Conservation (phyloP, 768 basidiomycete genomes). For the Tephrocybe sp. region DNA sequence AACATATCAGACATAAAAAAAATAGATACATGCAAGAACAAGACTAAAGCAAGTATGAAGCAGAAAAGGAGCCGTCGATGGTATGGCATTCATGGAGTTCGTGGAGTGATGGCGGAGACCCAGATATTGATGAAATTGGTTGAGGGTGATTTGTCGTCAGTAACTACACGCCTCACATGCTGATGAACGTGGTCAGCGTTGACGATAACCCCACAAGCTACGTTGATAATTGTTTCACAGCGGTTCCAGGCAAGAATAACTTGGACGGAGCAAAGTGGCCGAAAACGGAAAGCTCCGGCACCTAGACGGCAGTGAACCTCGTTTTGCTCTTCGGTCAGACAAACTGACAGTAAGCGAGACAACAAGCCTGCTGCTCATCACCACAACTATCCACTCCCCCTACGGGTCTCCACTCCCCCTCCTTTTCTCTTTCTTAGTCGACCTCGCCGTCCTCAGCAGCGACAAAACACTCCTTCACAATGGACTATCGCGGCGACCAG, state of each 20-base stretch:
- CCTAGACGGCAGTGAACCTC: slow-evolving; percentile 8
- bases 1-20: too few relatives aligned
- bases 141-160: too few relatives aligned
- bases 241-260: slow-evolving; percentile 6
- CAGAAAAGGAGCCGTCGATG: too few relatives aligned
- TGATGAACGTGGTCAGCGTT: background rate
- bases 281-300: slow-evolving; percentile 16
- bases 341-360: slow-evolving; percentile 13
- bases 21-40: too few relatives aligned
- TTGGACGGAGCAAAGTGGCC: slow-evolving; percentile 13
- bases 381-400: background rate
- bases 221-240: background rate
- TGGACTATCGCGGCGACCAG: slow-evolving; percentile 46
- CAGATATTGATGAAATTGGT: too few relatives aligned
- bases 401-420: background rate
- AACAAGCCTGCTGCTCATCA: slow-evolving; percentile 7
- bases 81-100: too few relatives aligned
- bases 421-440: background rate
- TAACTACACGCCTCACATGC: background rate
- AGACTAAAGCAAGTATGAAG: too few relatives aligned
- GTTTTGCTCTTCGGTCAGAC: slow-evolving; percentile 13
- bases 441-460: background rate
- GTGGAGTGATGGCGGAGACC: too few relatives aligned
- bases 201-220: background rate
- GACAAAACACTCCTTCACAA: slow-evolving; percentile 17